Evolutionary conservation across 129 eudicot species (phyloP).

Genomic region (Tagetes erecta): DNA sequence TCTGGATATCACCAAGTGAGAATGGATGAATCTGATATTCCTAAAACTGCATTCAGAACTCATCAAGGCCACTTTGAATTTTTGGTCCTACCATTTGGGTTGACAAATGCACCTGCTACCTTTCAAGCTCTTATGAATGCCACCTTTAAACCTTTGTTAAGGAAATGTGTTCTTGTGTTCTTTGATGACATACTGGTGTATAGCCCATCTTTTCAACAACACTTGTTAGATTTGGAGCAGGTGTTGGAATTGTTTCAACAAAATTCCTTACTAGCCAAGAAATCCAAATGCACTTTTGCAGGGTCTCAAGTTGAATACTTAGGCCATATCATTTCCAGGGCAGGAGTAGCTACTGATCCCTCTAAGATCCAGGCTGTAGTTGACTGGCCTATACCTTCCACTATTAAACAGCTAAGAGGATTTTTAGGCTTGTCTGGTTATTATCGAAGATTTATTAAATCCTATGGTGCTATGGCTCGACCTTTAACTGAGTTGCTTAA

Average conservation of each 20-base stretch:
- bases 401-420: neutral
- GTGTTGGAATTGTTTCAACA: too few species aligned
- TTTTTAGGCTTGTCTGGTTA: neutral
- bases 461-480: neutral
- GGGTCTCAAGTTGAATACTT: too few species aligned
- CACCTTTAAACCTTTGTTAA: neutral
- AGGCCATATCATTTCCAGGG: too few species aligned
- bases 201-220: neutral
- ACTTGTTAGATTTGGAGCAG: neutral
- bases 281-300: too few species aligned
- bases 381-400: neutral
- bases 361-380: neutral
- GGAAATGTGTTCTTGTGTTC: too few species aligned
- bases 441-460: neutral
- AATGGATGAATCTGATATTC: neutral
- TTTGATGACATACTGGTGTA: neutral
- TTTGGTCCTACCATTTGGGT: neutral
- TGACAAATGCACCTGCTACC: neutral
- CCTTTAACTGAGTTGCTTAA: neutral
- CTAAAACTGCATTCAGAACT: neutral
- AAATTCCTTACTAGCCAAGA: too few species aligned
- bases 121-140: neutral
- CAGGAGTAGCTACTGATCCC: neutral
- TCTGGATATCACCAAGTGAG: neutral
- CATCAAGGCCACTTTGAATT: neutral